Base-by-base conservation (phyloP, 192 early-diverging fungal species). In the Gryganskiella cystojenkinii region DNA sequence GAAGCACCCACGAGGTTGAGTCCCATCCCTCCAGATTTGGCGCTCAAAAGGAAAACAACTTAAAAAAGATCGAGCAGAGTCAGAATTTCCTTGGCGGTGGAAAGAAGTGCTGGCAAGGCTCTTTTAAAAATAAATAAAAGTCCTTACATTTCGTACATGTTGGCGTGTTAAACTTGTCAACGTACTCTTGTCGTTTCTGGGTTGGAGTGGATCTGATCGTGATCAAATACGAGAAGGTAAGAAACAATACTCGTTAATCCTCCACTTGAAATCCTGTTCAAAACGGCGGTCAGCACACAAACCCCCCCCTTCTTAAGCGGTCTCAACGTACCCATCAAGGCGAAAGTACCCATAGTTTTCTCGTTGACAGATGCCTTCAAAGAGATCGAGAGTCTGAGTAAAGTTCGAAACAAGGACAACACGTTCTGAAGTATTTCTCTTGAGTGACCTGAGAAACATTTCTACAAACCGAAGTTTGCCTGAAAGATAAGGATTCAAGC, bases 391-490 rank as follows among this genome's bases (percentile, higher is more conserved):
- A 6, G 84, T 85, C 49, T 89, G 81, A 3, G 88, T 90, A 61
- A 84, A 92, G 62, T 91, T 90, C 17, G 89, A 90, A 14, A 92
- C 89, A 4, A 92, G 63, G 0, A 92, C 90, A 5, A 92, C 86
- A 61, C 89, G 86, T 44, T 86, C 85, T 2, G 56, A 27, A 10
- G 85, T 84, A 34, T 61, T 44, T 10, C 40, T n/a, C 45, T 56
- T 75, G 17, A 75, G 64, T 13, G 64, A 60, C 22, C 45, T 33
- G 2, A 75, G 31, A 5, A 75, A 44, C 4, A 56, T 37, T 13
- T 61, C 57, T 4, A 75, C 71, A 62, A 75, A 75, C 7, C 44
- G 42, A 14, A 75, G 43, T 47, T 75, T 75, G 6, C 71, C 71
- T 75, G 46, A 22, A 3, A n/a, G 42, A 7, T 15, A 37, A 20